A percentile compares a stretch with the other conserved stretches of the same genome.
Evolutionary conservation across 2,329 filamentous ascomycete genomes (phyloP).

Genomic region (Venturiaceae sp.): DNA sequence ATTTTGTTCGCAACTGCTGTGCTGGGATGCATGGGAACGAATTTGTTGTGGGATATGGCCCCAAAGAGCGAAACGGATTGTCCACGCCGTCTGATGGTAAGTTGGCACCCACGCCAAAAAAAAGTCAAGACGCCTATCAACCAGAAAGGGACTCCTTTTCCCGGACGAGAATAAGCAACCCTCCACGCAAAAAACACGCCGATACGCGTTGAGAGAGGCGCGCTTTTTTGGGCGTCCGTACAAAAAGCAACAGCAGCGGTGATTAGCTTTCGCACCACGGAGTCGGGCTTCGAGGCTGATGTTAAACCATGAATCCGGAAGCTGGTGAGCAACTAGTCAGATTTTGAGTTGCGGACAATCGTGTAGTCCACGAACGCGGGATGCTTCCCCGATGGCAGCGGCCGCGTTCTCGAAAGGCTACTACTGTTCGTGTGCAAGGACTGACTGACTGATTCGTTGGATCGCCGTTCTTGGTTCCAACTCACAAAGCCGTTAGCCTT

Average conservation of each 20-base stretch:
- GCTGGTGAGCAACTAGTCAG: neutral
- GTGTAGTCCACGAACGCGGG: neutral
- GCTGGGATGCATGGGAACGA: neutral
- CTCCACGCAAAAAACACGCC: neutral
- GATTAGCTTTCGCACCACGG: conserved; percentile 1
- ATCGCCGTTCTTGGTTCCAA: neutral
- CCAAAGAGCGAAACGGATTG: neutral
- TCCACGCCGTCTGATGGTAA: neutral
- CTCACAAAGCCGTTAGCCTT: neutral
- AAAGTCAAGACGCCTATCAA: neutral
- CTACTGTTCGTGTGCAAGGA: neutral
- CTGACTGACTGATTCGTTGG: neutral
- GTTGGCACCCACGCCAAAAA: neutral
- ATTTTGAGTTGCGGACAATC: neutral
- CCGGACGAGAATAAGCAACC: neutral
- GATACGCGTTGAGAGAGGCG: neutral
- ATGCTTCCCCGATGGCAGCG: conserved; percentile 4
- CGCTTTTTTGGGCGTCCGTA: neutral
- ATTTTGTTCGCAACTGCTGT: neutral
- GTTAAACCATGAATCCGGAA: conserved; percentile 1
- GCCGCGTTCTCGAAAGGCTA: neutral
- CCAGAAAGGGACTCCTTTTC: neutral
- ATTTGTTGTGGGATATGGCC: neutral
- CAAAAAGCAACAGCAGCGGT: neutral
- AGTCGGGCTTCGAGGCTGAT: neutral